Evolutionary conservation across 345 rosid species (phyloP).

Genomic region (Clarkia xantiana): DNA sequence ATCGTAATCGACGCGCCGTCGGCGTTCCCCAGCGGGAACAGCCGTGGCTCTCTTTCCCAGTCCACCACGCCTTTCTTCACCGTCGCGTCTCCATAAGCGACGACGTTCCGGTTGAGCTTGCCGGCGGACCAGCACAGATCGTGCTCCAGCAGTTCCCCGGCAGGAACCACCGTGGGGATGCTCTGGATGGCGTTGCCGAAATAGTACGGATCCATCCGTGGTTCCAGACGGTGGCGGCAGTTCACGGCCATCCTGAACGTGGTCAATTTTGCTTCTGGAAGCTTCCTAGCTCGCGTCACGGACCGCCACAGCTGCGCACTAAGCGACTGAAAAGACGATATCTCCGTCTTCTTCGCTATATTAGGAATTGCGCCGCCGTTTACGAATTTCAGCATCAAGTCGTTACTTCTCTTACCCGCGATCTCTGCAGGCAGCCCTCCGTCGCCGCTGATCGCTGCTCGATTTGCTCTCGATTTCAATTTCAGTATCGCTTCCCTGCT

Average conservation of each 20-base stretch:
- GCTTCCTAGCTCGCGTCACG: constrained; percentile 74
- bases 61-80: constrained; percentile 52
- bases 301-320: constrained; percentile 77
- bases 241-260: constrained; percentile 93
- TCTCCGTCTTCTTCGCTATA: constrained; percentile 27
- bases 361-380: neutral
- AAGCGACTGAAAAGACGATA: constrained; percentile 87
- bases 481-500: constrained; percentile 55
- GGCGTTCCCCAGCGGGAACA: constrained; percentile 77
- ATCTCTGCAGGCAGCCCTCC: constrained; percentile 16
- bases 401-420: constrained; percentile 38
- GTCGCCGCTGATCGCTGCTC: constrained; percentile 8
- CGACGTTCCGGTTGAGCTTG: constrained; percentile 61
- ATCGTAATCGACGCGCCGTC: constrained; percentile 96
- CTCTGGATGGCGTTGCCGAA: constrained; percentile 97
- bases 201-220: constrained; percentile 51
- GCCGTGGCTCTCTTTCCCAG: constrained; percentile 73
- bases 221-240: constrained; percentile 80
- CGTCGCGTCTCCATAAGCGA: constrained; percentile 48
- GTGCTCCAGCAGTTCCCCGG: constrained; percentile 39
- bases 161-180: constrained; percentile 48
- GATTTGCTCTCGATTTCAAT: constrained; percentile 46
- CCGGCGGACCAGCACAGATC: constrained; percentile 58
- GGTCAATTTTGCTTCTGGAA: constrained; percentile 38
- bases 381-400: constrained; percentile 17